phyloP scores from a whole-genome alignment of 2,329 filamentous ascomycete genomes.

The Lachnellula subtilissima region DNA sequence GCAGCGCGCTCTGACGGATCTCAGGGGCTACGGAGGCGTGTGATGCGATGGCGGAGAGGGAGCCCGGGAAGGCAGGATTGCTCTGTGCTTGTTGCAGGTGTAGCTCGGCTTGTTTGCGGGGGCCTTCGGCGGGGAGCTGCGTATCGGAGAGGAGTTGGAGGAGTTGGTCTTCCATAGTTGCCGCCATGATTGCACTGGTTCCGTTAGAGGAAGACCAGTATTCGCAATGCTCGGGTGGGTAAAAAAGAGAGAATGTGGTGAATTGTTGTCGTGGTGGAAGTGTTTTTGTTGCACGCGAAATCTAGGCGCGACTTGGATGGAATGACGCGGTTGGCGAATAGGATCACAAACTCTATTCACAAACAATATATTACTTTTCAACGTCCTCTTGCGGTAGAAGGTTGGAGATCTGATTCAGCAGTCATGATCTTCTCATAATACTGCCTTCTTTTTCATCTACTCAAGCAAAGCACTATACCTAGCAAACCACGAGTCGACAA shows the following conservation, averaged over 20 bases:
- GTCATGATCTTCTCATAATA: background rate
- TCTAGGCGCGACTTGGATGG: background rate
- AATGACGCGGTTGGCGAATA: background rate
- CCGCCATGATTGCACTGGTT: slow-evolving; percentile 20
- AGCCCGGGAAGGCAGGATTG: slow-evolving; percentile 69
- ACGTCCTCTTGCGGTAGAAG: background rate
- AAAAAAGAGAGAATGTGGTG: background rate
- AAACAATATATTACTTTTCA: background rate
- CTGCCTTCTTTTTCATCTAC: background rate
- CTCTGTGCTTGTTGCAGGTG: slow-evolving; percentile 37
- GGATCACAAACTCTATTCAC: background rate
- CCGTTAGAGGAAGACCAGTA: background rate
- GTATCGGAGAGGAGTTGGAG: slow-evolving; percentile 83
- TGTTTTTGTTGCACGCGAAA: background rate
- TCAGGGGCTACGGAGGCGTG: slow-evolving; percentile 68
- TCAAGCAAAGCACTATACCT: background rate
- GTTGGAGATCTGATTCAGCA: background rate
- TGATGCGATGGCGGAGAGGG: slow-evolving; percentile 74
- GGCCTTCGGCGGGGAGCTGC: slow-evolving; percentile 68
- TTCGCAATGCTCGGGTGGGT: background rate
- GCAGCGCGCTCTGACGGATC: slow-evolving; percentile 78
- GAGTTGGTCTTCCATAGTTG: slow-evolving; percentile 84
- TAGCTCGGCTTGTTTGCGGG: slow-evolving; percentile 78
- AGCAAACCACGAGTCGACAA: too few species aligned
- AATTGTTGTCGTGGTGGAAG: background rate